Evolutionary conservation across 1,139 yeast species (phyloP).

Genomic region (Yarrowia galli): DNA sequence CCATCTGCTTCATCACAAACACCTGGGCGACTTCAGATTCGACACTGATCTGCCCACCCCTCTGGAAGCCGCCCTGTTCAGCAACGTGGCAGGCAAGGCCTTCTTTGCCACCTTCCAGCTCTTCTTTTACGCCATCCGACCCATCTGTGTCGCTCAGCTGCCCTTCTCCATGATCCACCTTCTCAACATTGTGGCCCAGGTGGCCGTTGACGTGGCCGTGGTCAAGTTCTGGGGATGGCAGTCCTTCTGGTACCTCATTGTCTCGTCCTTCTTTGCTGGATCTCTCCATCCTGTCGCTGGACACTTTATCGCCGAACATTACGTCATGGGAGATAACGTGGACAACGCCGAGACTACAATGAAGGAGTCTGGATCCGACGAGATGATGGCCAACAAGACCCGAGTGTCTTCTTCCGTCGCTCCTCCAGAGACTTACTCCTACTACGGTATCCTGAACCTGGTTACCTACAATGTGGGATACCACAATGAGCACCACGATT

Average conservation of each 20-base stretch:
- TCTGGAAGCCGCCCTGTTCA: constrained; percentile 74
- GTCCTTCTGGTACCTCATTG: constrained; percentile 68
- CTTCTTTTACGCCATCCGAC: constrained; percentile 86
- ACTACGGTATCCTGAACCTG: constrained; percentile 78
- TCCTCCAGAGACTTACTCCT: constrained; percentile 85
- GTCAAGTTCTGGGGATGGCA: constrained; percentile 68
- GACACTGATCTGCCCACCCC: constrained; percentile 90
- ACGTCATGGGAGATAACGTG: constrained; percentile 57
- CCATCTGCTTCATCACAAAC: constrained; percentile 90
- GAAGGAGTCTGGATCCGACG: constrained; percentile 48
- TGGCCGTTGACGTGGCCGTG: constrained; percentile 63
- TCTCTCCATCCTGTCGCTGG: constrained; percentile 95
- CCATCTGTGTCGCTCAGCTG: constrained; percentile 81
- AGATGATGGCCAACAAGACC: constrained; percentile 40
- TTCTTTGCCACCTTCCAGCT: constrained; percentile 91
- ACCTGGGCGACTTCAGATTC: constrained; percentile 80
- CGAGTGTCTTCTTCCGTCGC: constrained; percentile 42
- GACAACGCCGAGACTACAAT: constrained; percentile 40
- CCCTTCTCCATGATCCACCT: constrained; percentile 78
- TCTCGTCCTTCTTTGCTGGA: constrained; percentile 87
- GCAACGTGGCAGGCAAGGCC: constrained; percentile 83
- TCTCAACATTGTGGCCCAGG: constrained; percentile 68
- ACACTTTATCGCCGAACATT: constrained; percentile 93
- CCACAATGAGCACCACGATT: constrained; percentile 95
- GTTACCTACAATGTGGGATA: constrained; percentile 93